Base-by-base conservation (phyloP, 345 rosid species). In the Gossypium longicalyx region DNA sequence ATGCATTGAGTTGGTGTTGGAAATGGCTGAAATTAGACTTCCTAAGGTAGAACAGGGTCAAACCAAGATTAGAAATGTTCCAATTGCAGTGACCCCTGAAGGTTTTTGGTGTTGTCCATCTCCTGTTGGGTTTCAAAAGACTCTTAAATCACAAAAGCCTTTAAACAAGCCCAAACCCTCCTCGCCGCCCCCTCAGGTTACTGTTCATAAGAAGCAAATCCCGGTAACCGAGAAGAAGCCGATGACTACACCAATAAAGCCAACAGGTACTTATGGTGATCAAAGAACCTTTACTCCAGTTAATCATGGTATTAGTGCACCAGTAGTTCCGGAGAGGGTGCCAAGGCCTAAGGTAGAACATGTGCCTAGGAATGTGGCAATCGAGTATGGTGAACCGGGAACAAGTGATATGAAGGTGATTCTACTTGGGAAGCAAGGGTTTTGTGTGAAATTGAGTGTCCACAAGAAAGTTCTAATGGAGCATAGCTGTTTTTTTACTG, bases 91-190 rank as follows among this genome's bases (percentile, higher is more conserved):
- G 69, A 95, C 97, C 17, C 98, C 98, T 58, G 97, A 95, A 85
- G 98, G 98, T 51, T 94, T 94, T 79, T 94, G 98, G 98, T 94
- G 98, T 74, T 94, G 98, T 73, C 98, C 98, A 53, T 94, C 97
- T 53, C 98, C 98, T 74, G 93, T 87, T 57, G 94, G 82, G 71
- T 94, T 94, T 80, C 98, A 94, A 74, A 94, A 92, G 86, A 85
- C 90, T 76, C 77, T 77, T 25, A 94, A 92, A 82, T 70, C 89
- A 53, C 92, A 87, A 70, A 83, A 86, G 81, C 81, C 91, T 71
- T 80, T 82, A 61, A 89, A 80, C 84, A 92, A 92, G 70, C 83
- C 89, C 71, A 84, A 89, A 74, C 73, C 93, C 71, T 84, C 95
- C 57, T 86, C 94, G 23, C 85, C 89, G 16, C 88, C 90, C 22